Conservation (phyloP, 2,329 filamentous ascomycete genomes). For the Daldinia sp. region DNA sequence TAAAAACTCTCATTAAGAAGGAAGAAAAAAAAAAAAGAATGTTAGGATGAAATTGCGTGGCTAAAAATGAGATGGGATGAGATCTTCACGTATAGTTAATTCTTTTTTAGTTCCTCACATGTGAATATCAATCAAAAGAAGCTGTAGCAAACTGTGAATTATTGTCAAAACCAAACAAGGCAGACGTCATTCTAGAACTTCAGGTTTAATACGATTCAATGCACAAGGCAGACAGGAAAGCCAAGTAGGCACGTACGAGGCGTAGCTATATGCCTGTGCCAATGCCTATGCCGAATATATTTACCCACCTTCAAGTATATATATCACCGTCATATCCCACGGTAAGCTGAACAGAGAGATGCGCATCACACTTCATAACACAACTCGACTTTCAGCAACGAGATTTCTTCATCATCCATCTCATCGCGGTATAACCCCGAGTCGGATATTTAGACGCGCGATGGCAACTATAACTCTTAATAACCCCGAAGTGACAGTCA, state of each 20-base stretch:
- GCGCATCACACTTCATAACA: slow-evolving; percentile 3
- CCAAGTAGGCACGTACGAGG: not conserved
- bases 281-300: no score
- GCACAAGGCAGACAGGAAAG: not conserved
- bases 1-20: not conserved
- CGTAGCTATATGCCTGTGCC: no score
- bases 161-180: not conserved
- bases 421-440: not conserved
- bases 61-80: not conserved
- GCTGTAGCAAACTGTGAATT: no score
- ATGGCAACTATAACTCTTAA: slow-evolving; percentile 59
- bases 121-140: not conserved
- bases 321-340: not conserved
- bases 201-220: not conserved
- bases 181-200: not conserved
- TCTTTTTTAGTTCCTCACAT: not conserved
- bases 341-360: slow-evolving; percentile 1
- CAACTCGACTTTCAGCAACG: slow-evolving; percentile 2
- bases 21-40: not conserved
- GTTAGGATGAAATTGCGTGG: not conserved
- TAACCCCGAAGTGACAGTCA: slow-evolving; percentile 56
- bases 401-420: not conserved
- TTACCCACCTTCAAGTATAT: not conserved
- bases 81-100: not conserved
- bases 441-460: slow-evolving; percentile 9